Percentiles rank a stretch among this genome's conserved stretches.
phyloP scores from a whole-genome alignment of 495 filamentous ascomycete genomes.

The Lasiosphaeria miniovina region DNA sequence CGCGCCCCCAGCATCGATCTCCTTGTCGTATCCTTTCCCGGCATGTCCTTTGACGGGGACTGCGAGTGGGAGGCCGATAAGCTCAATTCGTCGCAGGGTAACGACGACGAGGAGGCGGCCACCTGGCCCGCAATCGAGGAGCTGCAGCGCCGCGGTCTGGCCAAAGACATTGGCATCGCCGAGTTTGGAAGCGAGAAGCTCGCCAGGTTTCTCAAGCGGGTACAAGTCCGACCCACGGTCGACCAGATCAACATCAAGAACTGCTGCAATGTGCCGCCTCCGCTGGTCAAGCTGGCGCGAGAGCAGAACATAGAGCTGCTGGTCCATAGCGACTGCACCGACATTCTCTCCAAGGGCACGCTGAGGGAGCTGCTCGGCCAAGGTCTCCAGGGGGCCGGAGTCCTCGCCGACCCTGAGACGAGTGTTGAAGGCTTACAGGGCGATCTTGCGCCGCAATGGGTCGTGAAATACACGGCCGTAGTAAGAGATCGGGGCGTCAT shows the following conservation, averaged over 20 bases:
- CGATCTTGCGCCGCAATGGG: slow-evolving; percentile 84
- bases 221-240: slow-evolving; percentile 72
- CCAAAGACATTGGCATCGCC: slow-evolving; percentile 73
- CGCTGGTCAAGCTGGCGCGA: slow-evolving; percentile 80
- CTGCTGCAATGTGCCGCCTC: slow-evolving; percentile 92
- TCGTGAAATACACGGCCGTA: slow-evolving; percentile 97
- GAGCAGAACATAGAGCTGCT: slow-evolving; percentile 80
- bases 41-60: slow-evolving; percentile 88
- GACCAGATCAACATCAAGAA: slow-evolving; percentile 97
- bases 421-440: slow-evolving; percentile 59
- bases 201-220: slow-evolving; percentile 51
- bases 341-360: slow-evolving; percentile 83
- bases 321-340: slow-evolving; percentile 91
- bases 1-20: slow-evolving; percentile 75
- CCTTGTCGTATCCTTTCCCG: slow-evolving; percentile 88
- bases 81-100: slow-evolving; percentile 56
- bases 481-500: slow-evolving; percentile 94
- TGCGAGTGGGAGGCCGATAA: slow-evolving; percentile 75
- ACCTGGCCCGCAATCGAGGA: slow-evolving; percentile 72
- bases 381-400: slow-evolving; percentile 59
- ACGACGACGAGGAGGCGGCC: slow-evolving; percentile 60
- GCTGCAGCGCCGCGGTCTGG: slow-evolving; percentile 67
- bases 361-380: slow-evolving; percentile 76
- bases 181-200: slow-evolving; percentile 88
- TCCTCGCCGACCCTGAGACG: slow-evolving; percentile 53